These are phyloP conservation scores for Pluteus cervinus DNA, from an alignment of 768 basidiomycete species.

Conservation along the genomic window DNA sequence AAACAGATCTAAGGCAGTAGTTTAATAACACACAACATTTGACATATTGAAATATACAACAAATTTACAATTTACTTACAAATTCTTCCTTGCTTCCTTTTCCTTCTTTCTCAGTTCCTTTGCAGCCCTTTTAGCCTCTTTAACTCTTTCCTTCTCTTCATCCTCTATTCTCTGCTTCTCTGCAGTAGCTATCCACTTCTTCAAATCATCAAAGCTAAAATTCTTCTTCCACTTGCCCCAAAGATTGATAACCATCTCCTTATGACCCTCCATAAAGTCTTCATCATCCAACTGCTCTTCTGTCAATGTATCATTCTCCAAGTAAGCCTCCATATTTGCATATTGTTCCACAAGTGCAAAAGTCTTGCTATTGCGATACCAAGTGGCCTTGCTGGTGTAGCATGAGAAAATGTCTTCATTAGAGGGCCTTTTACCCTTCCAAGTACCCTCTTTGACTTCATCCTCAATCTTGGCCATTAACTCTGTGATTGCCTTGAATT, in stretches of 20 bases:
- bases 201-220: slow-evolving; percentile 1
- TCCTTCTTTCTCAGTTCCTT: too few species aligned
- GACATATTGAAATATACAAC: not conserved
- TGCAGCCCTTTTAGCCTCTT: too few species aligned
- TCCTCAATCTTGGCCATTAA: too few species aligned
- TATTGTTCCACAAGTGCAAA: not conserved
- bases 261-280: not conserved
- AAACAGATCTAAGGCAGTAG: too few species aligned
- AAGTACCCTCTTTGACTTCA: not conserved
- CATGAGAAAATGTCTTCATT: not conserved
- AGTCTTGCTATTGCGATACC: not conserved
- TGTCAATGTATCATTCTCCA: not conserved
- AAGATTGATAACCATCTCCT: not conserved
- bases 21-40: too few species aligned
- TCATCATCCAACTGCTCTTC: slow-evolving; percentile 2
- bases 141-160: too few species aligned
- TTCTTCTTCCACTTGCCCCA: not conserved
- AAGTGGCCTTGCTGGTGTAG: not conserved
- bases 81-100: too few species aligned
- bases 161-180: too few species aligned
- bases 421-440: not conserved
- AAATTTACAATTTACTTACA: too few species aligned
- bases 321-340: not conserved
- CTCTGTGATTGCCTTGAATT: too few species aligned
- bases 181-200: not conserved